phyloP scores from a whole-genome alignment of 1,284 basidiomycete genomes.

The Lignosus rhinocerotis region DNA sequence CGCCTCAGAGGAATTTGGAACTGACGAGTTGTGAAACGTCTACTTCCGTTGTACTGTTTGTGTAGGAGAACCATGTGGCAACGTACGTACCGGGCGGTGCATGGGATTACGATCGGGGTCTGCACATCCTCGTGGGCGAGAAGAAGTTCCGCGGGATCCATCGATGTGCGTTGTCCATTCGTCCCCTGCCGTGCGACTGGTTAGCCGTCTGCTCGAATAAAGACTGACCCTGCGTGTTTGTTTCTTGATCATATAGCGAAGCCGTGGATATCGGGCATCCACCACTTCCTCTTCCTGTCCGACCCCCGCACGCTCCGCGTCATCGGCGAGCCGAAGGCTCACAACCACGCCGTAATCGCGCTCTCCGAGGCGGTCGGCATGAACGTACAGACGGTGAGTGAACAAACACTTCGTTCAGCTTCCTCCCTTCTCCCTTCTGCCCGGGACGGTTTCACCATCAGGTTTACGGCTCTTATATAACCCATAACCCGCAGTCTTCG shows the following conservation, averaged over 20 bases:
- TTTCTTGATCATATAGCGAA: constrained; percentile 34
- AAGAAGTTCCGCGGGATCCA: constrained; percentile 45
- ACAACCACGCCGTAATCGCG: constrained; percentile 38
- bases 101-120: constrained; percentile 51
- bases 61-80: constrained; percentile 46
- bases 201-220: not conserved
- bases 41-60: not conserved
- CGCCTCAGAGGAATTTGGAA: not conserved
- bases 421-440: not conserved
- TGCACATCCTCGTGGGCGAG: constrained; percentile 52
- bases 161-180: constrained; percentile 34
- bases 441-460: too few relatives aligned
- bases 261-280: constrained; percentile 46
- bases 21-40: not conserved
- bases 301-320: constrained; percentile 49
- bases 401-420: not conserved
- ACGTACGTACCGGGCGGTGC: constrained; percentile 41
- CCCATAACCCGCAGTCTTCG: too few relatives aligned
- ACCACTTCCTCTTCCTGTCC: constrained; percentile 49
- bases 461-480: too few relatives aligned
- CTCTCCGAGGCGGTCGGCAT: constrained; percentile 23
- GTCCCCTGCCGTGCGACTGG: not conserved
- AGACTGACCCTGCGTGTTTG: not conserved
- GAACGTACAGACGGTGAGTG: constrained; percentile 23
- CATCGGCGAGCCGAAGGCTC: constrained; percentile 47